Conservation (phyloP, 1,284 basidiomycete genomes). For the Athelia psychrophila region DNA sequence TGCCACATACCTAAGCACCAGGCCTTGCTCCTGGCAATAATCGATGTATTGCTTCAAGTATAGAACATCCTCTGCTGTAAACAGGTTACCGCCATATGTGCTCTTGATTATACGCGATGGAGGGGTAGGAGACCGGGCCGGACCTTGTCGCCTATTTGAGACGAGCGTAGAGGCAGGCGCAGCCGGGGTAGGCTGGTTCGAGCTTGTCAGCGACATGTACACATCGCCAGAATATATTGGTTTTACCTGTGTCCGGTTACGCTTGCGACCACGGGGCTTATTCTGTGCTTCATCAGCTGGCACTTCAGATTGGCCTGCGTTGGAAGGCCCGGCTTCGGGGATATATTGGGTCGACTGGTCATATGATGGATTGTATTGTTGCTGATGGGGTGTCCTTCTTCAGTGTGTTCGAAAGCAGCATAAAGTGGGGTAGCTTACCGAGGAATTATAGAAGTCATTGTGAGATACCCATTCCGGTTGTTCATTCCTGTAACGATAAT, state of each 20-base stretch:
- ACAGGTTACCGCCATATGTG: constrained; percentile 80
- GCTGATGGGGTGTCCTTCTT: background rate
- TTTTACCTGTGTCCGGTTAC: constrained; percentile 38
- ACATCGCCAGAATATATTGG: constrained; percentile 4
- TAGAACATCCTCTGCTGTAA: constrained; percentile 73
- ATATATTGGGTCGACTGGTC: constrained; percentile 45
- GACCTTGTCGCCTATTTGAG: constrained; percentile 55
- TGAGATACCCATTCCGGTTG: constrained; percentile 46
- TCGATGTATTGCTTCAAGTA: constrained; percentile 84
- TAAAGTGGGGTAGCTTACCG: constrained; percentile 28
- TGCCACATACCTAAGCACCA: constrained; percentile 61
- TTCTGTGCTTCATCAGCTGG: constrained; percentile 26
- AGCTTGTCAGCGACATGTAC: constrained; percentile 5
- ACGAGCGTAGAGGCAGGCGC: constrained; percentile 63
- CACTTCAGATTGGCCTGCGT: constrained; percentile 24
- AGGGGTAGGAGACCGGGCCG: constrained; percentile 76
- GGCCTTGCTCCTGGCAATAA: constrained; percentile 79
- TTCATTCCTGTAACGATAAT: constrained; percentile 61
- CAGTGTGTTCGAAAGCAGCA: background rate
- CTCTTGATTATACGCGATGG: constrained; percentile 80
- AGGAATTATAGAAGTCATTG: constrained; percentile 57
- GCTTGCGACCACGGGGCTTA: constrained; percentile 47
- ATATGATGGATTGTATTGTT: constrained; percentile 41
- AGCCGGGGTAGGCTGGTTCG: constrained; percentile 48
- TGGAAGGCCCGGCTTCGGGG: constrained; percentile 44